phyloP scores from a whole-genome alignment of 1,139 yeast species.

The Dujonia santamariae region DNA sequence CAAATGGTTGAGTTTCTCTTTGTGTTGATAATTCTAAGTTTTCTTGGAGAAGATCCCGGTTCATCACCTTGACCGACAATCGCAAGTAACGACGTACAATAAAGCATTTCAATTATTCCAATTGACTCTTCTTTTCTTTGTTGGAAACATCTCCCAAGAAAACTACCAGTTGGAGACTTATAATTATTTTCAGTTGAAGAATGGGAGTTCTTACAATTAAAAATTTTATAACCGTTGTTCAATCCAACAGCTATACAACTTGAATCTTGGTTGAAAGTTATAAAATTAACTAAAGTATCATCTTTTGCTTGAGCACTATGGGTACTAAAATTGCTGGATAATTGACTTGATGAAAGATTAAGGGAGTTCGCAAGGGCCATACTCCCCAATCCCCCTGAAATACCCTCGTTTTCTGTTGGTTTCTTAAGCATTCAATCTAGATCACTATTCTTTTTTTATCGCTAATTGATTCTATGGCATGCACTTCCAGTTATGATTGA shows the following conservation, averaged over 20 bases:
- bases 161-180: slow-evolving; percentile 35
- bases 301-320: too few species aligned
- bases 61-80: slow-evolving; percentile 87
- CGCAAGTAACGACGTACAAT: slow-evolving; percentile 83
- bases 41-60: slow-evolving; percentile 74
- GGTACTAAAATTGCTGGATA: too few species aligned
- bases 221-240: slow-evolving; percentile 73
- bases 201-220: slow-evolving; percentile 58
- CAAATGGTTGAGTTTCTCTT: slow-evolving; percentile 70
- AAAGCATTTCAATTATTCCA: slow-evolving; percentile 85
- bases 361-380: too few species aligned
- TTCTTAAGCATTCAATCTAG: too few species aligned
- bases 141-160: slow-evolving; percentile 73
- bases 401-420: too few species aligned
- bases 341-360: too few species aligned
- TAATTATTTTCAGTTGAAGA: not conserved
- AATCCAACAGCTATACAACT: slow-evolving; percentile 85
- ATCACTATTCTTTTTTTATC: too few species aligned
- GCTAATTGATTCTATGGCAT: too few species aligned
- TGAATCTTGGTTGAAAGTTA: slow-evolving; percentile 88
- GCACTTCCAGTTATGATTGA: too few species aligned
- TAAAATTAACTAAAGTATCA: slow-evolving; percentile 40
- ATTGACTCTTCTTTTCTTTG: slow-evolving; percentile 50
- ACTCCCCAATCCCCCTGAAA: too few species aligned
- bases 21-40: slow-evolving; percentile 78